Conservation (phyloP, 148 eudicot species). For the Talinum fruticosum region DNA sequence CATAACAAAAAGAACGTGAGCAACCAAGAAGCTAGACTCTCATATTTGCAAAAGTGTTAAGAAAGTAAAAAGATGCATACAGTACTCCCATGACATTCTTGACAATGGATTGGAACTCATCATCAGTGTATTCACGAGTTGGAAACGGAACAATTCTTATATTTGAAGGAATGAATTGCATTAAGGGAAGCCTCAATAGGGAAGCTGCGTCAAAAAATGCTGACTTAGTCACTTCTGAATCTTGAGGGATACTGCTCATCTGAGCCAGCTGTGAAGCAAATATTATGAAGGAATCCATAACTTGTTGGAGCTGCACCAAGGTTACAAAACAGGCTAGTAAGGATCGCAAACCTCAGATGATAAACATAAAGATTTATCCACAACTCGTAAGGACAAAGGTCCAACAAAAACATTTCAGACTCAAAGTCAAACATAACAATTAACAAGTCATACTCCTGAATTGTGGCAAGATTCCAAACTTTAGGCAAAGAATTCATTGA, state of each 20-base stretch:
- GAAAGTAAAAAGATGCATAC: constrained; percentile 49
- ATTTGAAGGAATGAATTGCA: constrained; percentile 67
- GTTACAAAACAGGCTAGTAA: constrained; percentile 1
- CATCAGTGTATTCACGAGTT: constrained; percentile 95
- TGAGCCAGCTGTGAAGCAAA: constrained; percentile 58
- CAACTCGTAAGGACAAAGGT: neutral
- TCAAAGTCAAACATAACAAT: neutral
- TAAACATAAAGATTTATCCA: neutral
- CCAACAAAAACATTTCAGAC: neutral
- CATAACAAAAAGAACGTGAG: constrained; percentile 14
- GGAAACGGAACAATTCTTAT: constrained; percentile 93
- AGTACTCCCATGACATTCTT: constrained; percentile 96
- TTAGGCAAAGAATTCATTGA: neutral
- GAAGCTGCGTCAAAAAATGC: constrained; percentile 29
- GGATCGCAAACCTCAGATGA: constrained; percentile 1
- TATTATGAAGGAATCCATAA: constrained; percentile 84
- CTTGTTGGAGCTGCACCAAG: constrained; percentile 90
- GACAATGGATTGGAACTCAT: constrained; percentile 92
- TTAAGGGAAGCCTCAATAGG: constrained; percentile 47
- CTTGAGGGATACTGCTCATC: constrained; percentile 29
- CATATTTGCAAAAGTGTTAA: neutral
- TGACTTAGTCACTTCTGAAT: constrained; percentile 25
- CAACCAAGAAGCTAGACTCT: neutral
- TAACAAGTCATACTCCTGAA: neutral
- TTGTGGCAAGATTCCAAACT: neutral